Evolutionary conservation across 2,329 filamentous ascomycete species (phyloP), one percentile per base, ranked within the genome.

Genomic region (Hymenoscyphus salicellus): DNA sequence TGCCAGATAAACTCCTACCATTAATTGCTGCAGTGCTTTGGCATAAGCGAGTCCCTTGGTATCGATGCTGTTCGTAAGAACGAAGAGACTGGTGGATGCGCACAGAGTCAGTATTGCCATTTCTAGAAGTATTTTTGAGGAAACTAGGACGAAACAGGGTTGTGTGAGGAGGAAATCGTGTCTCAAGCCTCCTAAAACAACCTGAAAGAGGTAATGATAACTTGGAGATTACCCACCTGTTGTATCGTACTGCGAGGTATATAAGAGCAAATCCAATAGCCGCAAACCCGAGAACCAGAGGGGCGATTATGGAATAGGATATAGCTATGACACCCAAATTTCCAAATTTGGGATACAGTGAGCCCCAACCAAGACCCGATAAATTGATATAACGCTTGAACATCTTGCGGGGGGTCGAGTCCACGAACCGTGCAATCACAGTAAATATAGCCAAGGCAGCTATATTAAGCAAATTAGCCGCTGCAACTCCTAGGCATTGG

Each of bases 201-300:
- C n/a, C n/a, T n/a, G n/a, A n/a, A n/a, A n/a, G n/a, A n/a, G n/a
- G n/a, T n/a, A n/a, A n/a, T n/a, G n/a, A n/a, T n/a, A n/a, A n/a
- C n/a, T n/a, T n/a, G n/a, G n/a, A n/a, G n/a, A n/a, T n/a, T n/a
- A n/a, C n/a, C n/a, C n/a, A n/a, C n/a, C n/a, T 78, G 74, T 96
- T 96, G 82, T 97, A 97, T 6, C 91, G 87, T 81, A 92, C 96
- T 56, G 93, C 91, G 64, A 94, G 80, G 75, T 96, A 96, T 77
- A 96, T 91, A 46, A 95, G 80, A 20, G 82, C 86, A 61, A 97
- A 84, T 23, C 91, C 93, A 46, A 91, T 82, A 1, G 89, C 87
- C 1, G 92, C 91, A 72, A 97, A 97, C 2, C 89, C 86, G 56
- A 97, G 83, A 62, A 97, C 89, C 10, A 97, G 80, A 0, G 93